Percentiles rank a stretch among this genome's conserved stretches.
phyloP scores from a whole-genome alignment of 1,284 basidiomycete genomes.

The Hemileia vastatrix region DNA sequence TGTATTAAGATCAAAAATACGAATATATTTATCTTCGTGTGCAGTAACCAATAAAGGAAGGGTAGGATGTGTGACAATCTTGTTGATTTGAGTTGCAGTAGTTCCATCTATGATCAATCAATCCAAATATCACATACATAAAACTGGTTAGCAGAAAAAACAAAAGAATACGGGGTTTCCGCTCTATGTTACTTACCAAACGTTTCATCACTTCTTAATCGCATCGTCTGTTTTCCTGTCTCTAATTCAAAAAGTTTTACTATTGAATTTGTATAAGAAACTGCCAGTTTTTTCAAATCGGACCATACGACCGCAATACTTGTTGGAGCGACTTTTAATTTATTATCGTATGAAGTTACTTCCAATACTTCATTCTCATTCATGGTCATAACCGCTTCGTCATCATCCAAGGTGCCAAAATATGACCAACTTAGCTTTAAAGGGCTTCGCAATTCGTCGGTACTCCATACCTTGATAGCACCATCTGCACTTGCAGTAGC shows the following conservation, averaged over 20 bases:
- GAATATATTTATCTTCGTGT: slow-evolving; percentile 86
- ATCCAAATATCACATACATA: no score
- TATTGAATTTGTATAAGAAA: slow-evolving; percentile 79
- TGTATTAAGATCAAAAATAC: slow-evolving; percentile 72
- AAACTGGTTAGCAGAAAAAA: neutral
- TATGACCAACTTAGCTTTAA: slow-evolving; percentile 70
- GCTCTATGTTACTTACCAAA: slow-evolving; percentile 55
- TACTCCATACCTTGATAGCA: slow-evolving; percentile 82
- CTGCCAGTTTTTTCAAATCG: slow-evolving; percentile 49
- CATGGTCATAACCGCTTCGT: slow-evolving; percentile 23
- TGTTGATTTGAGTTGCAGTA: slow-evolving; percentile 71
- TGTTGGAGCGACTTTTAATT: slow-evolving; percentile 58
- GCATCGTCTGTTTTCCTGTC: slow-evolving; percentile 65
- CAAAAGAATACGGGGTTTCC: neutral
- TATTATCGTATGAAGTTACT: no score
- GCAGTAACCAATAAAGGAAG: slow-evolving; percentile 77
- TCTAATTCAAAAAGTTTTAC: slow-evolving; percentile 86
- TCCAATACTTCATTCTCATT: neutral
- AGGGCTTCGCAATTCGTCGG: slow-evolving; percentile 49
- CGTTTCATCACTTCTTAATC: slow-evolving; percentile 59
- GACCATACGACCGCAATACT: slow-evolving; percentile 68
- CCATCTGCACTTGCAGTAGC: slow-evolving; percentile 87
- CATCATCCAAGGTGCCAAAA: slow-evolving; percentile 44
- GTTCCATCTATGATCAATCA: slow-evolving; percentile 53
- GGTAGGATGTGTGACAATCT: slow-evolving; percentile 80